A percentile compares a stretch with the other conserved stretches of the same genome.
phyloP scores from a whole-genome alignment of 2,329 filamentous ascomycete genomes.

The Celoporthe dispersa region DNA sequence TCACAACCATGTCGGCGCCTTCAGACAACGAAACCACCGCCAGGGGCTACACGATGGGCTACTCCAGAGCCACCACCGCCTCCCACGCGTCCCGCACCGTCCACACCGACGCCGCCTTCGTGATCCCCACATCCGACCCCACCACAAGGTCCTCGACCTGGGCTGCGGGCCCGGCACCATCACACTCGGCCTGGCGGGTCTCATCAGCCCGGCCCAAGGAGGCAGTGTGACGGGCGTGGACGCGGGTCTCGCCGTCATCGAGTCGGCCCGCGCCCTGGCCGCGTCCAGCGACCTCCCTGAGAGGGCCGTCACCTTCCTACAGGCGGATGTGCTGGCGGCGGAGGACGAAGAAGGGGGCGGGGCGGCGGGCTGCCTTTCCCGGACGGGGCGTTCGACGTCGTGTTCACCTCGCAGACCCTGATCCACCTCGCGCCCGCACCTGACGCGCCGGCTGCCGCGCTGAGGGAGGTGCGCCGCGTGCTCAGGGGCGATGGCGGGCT shows the following conservation, averaged over 20 bases:
- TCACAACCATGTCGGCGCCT: slow-evolving; percentile 2
- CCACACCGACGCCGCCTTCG: slow-evolving; percentile 21
- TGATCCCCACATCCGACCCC: slow-evolving; percentile 17
- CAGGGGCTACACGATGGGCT: slow-evolving; percentile 19
- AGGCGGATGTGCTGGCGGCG: slow-evolving; percentile 33
- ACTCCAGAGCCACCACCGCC: slow-evolving; percentile 18
- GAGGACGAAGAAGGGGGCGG: slow-evolving; percentile 9
- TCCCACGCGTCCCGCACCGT: slow-evolving; percentile 25
- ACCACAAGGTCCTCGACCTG: slow-evolving; percentile 22
- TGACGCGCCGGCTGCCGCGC: slow-evolving; percentile 31
- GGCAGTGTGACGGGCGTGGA: slow-evolving; percentile 24
- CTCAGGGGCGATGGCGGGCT: slow-evolving; percentile 38
- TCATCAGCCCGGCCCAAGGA: background rate
- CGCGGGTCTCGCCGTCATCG: slow-evolving; percentile 11
- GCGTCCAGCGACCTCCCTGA: background rate
- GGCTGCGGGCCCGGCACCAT: slow-evolving; percentile 27
- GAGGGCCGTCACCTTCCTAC: slow-evolving; percentile 4
- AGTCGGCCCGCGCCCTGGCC: slow-evolving; percentile 3
- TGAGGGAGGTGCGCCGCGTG: slow-evolving; percentile 40
- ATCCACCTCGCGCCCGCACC: slow-evolving; percentile 33
- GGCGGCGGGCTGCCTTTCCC: slow-evolving; percentile 35
- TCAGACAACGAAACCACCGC: background rate
- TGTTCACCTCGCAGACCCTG: slow-evolving; percentile 38
- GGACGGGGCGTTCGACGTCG: slow-evolving; percentile 38
- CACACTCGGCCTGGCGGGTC: slow-evolving; percentile 19